phyloP scores from a whole-genome alignment of 345 rosid species.

The Mangifera indica region DNA sequence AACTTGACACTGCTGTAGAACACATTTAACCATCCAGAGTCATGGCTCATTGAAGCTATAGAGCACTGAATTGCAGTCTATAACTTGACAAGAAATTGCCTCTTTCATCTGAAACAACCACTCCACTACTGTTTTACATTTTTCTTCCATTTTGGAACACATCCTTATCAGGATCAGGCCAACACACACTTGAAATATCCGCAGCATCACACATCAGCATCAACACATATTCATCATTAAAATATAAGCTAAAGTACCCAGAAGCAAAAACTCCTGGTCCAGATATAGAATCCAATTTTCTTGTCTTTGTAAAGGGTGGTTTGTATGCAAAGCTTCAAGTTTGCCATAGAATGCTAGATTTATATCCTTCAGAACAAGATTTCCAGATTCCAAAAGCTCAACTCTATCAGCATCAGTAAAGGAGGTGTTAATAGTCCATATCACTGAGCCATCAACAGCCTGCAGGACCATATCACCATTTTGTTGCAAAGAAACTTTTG shows the following conservation, averaged over 20 bases:
- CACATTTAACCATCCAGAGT: constrained; percentile 27
- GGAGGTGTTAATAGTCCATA: neutral
- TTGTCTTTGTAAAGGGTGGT: constrained; percentile 21
- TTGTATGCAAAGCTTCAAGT: constrained; percentile 39
- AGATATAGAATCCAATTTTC: constrained; percentile 22
- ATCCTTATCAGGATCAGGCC: constrained; percentile 26
- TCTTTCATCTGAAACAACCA: constrained; percentile 20
- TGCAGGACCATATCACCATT: constrained; percentile 24
- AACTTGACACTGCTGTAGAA: constrained; percentile 19
- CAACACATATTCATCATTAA: constrained; percentile 31
- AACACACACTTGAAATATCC: constrained; percentile 27
- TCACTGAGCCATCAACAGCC: constrained; percentile 14
- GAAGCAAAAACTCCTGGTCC: constrained; percentile 20
- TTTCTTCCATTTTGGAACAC: constrained; percentile 27
- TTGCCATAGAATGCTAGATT: constrained; percentile 25
- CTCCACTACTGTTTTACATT: constrained; percentile 21
- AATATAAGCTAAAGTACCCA: constrained; percentile 31
- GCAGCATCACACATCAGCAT: constrained; percentile 24
- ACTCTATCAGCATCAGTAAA: neutral
- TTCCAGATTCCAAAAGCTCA: constrained; percentile 32
- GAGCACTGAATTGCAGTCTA: constrained; percentile 6
- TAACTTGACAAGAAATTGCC: constrained; percentile 32
- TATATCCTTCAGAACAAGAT: constrained; percentile 16
- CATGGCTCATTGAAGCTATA: constrained; percentile 16
- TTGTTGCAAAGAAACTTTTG: constrained; percentile 11